Evolutionary conservation across 2,329 filamentous ascomycete genomes (phyloP).

Genomic region (Aspergillus sp.): DNA sequence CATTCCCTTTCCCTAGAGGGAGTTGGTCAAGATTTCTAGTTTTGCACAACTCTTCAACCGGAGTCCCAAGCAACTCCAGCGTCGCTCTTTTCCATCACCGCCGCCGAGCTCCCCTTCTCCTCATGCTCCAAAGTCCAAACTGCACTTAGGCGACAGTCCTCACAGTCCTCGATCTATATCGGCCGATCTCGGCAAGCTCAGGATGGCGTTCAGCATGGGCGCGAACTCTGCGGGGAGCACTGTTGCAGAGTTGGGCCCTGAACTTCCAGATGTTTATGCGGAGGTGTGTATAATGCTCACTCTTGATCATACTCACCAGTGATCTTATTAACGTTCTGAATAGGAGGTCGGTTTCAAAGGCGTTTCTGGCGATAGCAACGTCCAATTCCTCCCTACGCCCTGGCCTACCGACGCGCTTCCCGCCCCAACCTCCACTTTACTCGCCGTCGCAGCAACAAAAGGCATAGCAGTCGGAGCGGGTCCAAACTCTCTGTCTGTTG

Average conservation of each 20-base stretch:
- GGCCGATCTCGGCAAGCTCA: conserved; percentile 38
- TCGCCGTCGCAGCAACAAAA: conserved; percentile 76
- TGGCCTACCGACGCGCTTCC: conserved; percentile 73
- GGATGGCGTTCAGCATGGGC: conserved; percentile 65
- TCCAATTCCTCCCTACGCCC: conserved; percentile 72
- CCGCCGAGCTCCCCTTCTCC: conserved; percentile 34
- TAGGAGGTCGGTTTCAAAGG: conserved; percentile 78
- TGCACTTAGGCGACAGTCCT: conserved; percentile 35
- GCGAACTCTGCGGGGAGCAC: conserved; percentile 44
- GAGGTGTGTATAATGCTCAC: conserved; percentile 58
- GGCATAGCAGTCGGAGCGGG: conserved; percentile 85
- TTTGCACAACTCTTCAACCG: conserved; percentile 45
- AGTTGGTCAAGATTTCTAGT: conserved; percentile 39
- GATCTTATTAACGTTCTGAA: conserved; percentile 11
- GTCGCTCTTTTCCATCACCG: conserved; percentile 43
- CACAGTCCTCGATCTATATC: conserved; percentile 39
- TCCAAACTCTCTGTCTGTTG: conserved; percentile 74
- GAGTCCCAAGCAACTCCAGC: conserved; percentile 44
- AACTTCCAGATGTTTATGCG: conserved; percentile 76
- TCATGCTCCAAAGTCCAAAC: conserved; percentile 38
- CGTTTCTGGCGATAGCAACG: conserved; percentile 75
- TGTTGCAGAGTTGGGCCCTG: conserved; percentile 56
- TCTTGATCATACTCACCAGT: neutral
- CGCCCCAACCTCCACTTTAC: conserved; percentile 73
- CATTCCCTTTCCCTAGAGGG: conserved; percentile 24